These are phyloP conservation scores for Dovyalis caffra DNA, from an alignment of 345 rosid genomes.

Conservation along the genomic window DNA sequence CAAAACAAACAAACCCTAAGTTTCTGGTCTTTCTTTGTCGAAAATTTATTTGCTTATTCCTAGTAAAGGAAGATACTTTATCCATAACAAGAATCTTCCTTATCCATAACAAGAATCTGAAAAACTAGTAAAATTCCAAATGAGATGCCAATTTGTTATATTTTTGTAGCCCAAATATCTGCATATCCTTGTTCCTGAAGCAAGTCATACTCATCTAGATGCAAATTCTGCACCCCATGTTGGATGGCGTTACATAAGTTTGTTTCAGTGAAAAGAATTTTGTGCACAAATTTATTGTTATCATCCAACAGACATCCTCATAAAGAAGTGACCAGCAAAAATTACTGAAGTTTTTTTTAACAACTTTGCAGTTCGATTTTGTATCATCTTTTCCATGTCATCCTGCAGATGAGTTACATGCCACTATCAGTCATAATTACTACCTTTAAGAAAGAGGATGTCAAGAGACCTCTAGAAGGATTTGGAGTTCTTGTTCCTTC, in stretches of 20 bases:
- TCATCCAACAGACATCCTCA: conserved; percentile 1
- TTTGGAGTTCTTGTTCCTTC: conserved; percentile 96
- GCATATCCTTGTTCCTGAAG: neutral
- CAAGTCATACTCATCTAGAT: neutral
- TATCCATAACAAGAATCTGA: neutral
- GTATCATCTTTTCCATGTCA: conserved; percentile 9
- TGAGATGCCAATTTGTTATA: neutral
- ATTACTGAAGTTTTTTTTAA: neutral
- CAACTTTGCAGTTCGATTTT: neutral
- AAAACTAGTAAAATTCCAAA: neutral
- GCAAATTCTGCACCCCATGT: neutral
- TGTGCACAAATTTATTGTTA: neutral
- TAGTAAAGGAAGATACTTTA: neutral
- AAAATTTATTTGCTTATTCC: neutral
- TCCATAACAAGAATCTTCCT: too few species aligned
- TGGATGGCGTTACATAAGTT: neutral
- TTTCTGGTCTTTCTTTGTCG: neutral
- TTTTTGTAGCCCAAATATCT: neutral
- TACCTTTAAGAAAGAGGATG: conserved; percentile 78
- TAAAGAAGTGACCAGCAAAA: neutral
- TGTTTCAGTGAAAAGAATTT: neutral
- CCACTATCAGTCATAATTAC: conserved; percentile 84
- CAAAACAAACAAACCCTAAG: too few species aligned
- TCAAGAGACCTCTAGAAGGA: conserved; percentile 86
- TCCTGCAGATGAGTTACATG: conserved; percentile 63